These are phyloP conservation scores for Vaucheria bursata DNA, from an alignment of 352 stramenopile species.

Conservation along the genomic window DNA sequence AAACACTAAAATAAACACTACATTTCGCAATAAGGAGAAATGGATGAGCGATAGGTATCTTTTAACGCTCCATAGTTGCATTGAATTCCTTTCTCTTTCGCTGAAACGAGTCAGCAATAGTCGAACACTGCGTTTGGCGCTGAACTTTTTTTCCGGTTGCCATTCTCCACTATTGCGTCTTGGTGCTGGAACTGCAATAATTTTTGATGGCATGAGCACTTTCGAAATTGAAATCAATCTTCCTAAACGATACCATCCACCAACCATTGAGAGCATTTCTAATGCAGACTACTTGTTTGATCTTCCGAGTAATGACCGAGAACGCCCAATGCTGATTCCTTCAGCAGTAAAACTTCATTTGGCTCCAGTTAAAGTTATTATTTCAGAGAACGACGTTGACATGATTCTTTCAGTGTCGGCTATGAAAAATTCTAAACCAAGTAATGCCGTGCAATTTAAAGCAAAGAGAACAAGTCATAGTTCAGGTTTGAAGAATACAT, in stretches of 20 bases:
- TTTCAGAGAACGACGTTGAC: neutral
- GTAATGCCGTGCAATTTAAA: too few relatives aligned
- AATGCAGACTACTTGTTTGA: neutral
- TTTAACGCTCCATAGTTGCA: too few relatives aligned
- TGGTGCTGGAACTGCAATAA: neutral
- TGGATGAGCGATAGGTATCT: too few relatives aligned
- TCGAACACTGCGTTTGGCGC: neutral
- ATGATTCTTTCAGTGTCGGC: too few relatives aligned
- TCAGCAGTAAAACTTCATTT: neutral
- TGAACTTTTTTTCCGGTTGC: too few relatives aligned
- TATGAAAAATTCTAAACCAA: too few relatives aligned
- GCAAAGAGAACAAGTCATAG: too few relatives aligned
- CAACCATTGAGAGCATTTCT: too few relatives aligned
- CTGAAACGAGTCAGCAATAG: neutral
- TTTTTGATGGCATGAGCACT: neutral
- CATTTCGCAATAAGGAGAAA: neutral
- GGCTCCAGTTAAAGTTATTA: neutral
- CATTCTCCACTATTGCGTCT: neutral
- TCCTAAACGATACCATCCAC: too few relatives aligned
- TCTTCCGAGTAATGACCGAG: neutral
- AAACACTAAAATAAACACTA: neutral
- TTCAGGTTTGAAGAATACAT: too few relatives aligned
- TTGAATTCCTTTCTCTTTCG: too few relatives aligned
- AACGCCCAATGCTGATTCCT: neutral
- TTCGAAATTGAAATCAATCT: too few relatives aligned